phyloP scores from a whole-genome alignment of 1,284 basidiomycete genomes.

The Marasmius sp. region DNA sequence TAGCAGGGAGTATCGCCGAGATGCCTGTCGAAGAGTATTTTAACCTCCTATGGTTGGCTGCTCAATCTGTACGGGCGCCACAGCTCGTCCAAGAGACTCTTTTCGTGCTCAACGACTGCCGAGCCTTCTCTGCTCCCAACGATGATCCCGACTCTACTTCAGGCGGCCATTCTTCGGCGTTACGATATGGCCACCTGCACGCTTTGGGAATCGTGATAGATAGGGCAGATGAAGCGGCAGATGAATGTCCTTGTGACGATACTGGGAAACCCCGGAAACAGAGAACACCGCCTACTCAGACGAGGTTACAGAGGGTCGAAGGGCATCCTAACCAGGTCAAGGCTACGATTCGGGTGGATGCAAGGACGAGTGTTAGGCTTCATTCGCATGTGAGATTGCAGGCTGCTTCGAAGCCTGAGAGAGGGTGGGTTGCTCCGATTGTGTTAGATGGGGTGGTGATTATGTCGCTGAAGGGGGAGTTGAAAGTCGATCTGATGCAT shows the following conservation, averaged over 20 bases:
- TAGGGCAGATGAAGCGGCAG: conserved; percentile 61
- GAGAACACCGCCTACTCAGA: conserved; percentile 37
- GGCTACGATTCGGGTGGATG: conserved; percentile 56
- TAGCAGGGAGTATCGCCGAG: conserved; percentile 39
- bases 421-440: conserved; percentile 41
- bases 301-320: conserved; percentile 31
- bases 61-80: conserved; percentile 48
- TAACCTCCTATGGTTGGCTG: conserved; percentile 49
- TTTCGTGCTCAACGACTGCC: conserved; percentile 55
- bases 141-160: neutral
- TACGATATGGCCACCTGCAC: conserved; percentile 51
- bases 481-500: conserved; percentile 52
- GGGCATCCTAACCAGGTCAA: conserved; percentile 38
- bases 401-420: conserved; percentile 53
- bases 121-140: conserved; percentile 19
- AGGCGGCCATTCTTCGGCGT: conserved; percentile 21
- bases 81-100: conserved; percentile 57
- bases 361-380: conserved; percentile 44
- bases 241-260: conserved; percentile 64
- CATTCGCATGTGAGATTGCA: conserved; percentile 65
- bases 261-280: conserved; percentile 45
- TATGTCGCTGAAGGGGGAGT: conserved; percentile 48
- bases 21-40: conserved; percentile 45
- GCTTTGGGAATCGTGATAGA: conserved; percentile 57
- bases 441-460: conserved; percentile 58